Percentiles rank a stretch among this genome's conserved stretches.
Conservation (phyloP, 495 filamentous ascomycete genomes). For the Penicillium odoratum region DNA sequence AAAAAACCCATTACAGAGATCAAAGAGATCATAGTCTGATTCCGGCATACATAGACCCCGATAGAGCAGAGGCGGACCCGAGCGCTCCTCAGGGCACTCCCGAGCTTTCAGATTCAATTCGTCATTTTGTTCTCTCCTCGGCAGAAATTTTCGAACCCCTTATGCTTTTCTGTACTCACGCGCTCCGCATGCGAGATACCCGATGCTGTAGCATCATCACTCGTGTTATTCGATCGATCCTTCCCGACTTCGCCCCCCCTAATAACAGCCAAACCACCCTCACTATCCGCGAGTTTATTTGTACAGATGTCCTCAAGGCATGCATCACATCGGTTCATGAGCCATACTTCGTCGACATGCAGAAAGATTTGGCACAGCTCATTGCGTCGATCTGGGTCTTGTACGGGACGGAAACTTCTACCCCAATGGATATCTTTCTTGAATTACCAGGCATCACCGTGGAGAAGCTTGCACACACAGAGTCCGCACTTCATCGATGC, state of each 20-base stretch:
- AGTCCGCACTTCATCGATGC: conserved; percentile 56
- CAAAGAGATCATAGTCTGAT: background rate
- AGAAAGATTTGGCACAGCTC: conserved; percentile 85
- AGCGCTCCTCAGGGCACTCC: conserved; percentile 38
- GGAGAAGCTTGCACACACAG: conserved; percentile 46
- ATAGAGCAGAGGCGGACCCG: conserved; percentile 42
- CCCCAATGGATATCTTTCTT: conserved; percentile 53
- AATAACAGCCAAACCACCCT: conserved; percentile 53
- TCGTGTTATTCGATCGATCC: conserved; percentile 76
- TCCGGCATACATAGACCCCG: conserved; percentile 34
- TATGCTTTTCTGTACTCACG: conserved; percentile 87
- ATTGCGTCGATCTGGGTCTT: conserved; percentile 81
- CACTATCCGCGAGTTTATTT: conserved; percentile 89
- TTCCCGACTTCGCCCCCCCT: conserved; percentile 69
- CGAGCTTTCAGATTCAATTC: conserved; percentile 52
- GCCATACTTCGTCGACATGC: conserved; percentile 92
- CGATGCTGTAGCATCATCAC: conserved; percentile 84
- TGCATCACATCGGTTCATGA: conserved; percentile 89
- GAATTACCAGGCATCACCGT: conserved; percentile 58
- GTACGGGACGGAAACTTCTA: conserved; percentile 63
- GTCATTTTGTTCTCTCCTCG: conserved; percentile 78
- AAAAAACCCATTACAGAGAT: too few species aligned
- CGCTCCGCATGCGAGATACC: conserved; percentile 85
- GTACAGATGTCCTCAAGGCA: conserved; percentile 75
- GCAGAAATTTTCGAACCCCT: conserved; percentile 80